These are phyloP conservation scores for Gossypium sturtianum DNA, from an alignment of 345 rosid species.

Conservation along the genomic window DNA sequence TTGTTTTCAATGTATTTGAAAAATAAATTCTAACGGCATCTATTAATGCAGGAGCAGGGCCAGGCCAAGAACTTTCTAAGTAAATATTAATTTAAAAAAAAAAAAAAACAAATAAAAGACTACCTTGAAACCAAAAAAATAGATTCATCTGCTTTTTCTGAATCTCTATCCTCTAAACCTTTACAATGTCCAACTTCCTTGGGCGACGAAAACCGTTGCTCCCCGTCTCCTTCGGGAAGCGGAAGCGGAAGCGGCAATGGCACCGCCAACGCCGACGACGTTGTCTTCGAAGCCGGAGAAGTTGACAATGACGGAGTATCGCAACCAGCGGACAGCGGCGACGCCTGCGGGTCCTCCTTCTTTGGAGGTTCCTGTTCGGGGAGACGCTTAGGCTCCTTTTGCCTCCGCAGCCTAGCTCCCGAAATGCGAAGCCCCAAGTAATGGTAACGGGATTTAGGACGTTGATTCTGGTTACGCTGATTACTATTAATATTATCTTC, in stretches of 20 bases:
- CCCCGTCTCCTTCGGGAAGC: conserved; percentile 36
- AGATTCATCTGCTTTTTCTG: conserved; percentile 27
- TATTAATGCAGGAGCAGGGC: neutral
- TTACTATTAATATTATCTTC: neutral
- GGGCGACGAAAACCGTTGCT: conserved; percentile 29
- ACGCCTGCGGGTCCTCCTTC: conserved; percentile 11
- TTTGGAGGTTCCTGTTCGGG: conserved; percentile 32
- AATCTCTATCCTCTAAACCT: conserved; percentile 28
- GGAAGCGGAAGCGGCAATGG: conserved; percentile 62
- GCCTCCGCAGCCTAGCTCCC: conserved; percentile 42
- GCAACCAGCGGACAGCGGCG: conserved; percentile 20
- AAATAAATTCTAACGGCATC: neutral
- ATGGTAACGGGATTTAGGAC: conserved; percentile 9
- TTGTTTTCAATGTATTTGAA: neutral
- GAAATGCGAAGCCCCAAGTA: conserved; percentile 21
- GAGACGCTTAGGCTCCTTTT: conserved; percentile 16
- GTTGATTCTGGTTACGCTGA: neutral
- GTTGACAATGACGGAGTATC: conserved; percentile 5
- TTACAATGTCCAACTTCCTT: conserved; percentile 25
- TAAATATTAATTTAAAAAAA: no score
- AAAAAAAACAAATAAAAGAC: neutral
- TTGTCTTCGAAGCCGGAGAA: conserved; percentile 3
- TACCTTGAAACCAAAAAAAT: conserved; percentile 41
- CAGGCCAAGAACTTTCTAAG: no score
- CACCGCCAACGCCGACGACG: conserved; percentile 32